These are phyloP conservation scores for Ziziphus jujuba DNA, from an alignment of 306 rosid genomes.

Conservation along the genomic window DNA sequence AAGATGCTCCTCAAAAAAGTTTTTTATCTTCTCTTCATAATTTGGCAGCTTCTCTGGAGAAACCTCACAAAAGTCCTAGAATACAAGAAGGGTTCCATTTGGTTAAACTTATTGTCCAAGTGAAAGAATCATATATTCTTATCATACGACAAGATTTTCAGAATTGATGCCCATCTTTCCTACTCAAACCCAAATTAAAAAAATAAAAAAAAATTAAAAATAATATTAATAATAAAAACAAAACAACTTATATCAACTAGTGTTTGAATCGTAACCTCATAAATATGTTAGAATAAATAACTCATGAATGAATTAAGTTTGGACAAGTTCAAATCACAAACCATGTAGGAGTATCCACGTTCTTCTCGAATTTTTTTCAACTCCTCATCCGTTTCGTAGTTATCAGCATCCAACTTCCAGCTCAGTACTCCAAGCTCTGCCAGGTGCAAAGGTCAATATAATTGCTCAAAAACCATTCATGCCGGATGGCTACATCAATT, in stretches of 20 bases:
- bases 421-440: conserved; percentile 98
- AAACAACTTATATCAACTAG: no score
- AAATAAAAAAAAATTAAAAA: no score
- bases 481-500: background rate
- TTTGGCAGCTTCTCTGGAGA: conserved; percentile 93
- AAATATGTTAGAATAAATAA: background rate
- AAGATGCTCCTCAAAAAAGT: conserved; percentile 87
- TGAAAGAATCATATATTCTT: background rate
- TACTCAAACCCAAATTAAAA: no score
- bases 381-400: conserved; percentile 77
- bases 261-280: no score
- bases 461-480: conserved; percentile 5
- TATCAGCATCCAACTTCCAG: conserved; percentile 88
- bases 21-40: conserved; percentile 90
- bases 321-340: conserved; percentile 28
- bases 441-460: conserved; percentile 18
- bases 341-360: conserved; percentile 91
- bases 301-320: background rate
- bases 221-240: no score
- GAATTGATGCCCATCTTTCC: no score
- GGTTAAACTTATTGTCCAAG: conserved; percentile 16
- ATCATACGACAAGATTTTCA: no score
- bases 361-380: conserved; percentile 88
- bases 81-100: conserved; percentile 12
- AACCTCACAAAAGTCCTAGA: conserved; percentile 91